These are phyloP conservation scores for Fusarium newnesense DNA, from an alignment of 2,329 filamentous ascomycete genomes.

Conservation along the genomic window DNA sequence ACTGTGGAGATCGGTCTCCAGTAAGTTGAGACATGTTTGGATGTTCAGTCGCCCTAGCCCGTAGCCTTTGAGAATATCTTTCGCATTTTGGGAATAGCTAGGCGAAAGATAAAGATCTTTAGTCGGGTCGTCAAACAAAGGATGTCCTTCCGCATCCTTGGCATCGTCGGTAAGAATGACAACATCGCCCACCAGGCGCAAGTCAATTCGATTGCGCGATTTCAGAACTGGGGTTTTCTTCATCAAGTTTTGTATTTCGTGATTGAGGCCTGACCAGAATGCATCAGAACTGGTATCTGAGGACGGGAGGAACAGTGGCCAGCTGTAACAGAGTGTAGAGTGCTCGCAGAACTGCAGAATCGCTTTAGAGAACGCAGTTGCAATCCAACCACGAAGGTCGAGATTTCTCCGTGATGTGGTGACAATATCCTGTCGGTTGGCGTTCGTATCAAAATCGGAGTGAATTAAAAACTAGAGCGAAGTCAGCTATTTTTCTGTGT, in stretches of 20 bases:
- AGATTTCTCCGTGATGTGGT: not conserved
- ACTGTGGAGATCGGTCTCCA: not conserved
- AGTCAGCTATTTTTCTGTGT: rapidly evolving
- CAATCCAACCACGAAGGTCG: not conserved
- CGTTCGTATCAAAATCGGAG: not conserved
- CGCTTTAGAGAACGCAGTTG: not conserved
- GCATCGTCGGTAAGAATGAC: not conserved
- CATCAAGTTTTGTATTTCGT: not conserved
- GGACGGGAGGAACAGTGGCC: slow-evolving; percentile 19
- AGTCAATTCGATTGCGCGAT: not conserved
- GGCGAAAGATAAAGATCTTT: slow-evolving; percentile 19
- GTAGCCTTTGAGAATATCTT: not conserved
- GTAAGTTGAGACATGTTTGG: rapidly evolving
- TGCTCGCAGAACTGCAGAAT: slow-evolving; percentile 27
- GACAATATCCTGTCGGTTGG: not conserved
- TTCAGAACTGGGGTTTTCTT: not conserved
- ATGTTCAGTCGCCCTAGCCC: not conserved
- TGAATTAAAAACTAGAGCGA: not conserved
- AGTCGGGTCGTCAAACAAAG: slow-evolving; percentile 4
- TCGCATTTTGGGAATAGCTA: not conserved
- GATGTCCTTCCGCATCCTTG: not conserved
- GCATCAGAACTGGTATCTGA: not conserved
- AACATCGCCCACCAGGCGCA: not conserved
- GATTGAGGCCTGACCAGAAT: slow-evolving; percentile 10
- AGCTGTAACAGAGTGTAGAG: slow-evolving; percentile 18